phyloP scores from a whole-genome alignment of 2,329 filamentous ascomycete species.

The Pyricularia sp. region DNA sequence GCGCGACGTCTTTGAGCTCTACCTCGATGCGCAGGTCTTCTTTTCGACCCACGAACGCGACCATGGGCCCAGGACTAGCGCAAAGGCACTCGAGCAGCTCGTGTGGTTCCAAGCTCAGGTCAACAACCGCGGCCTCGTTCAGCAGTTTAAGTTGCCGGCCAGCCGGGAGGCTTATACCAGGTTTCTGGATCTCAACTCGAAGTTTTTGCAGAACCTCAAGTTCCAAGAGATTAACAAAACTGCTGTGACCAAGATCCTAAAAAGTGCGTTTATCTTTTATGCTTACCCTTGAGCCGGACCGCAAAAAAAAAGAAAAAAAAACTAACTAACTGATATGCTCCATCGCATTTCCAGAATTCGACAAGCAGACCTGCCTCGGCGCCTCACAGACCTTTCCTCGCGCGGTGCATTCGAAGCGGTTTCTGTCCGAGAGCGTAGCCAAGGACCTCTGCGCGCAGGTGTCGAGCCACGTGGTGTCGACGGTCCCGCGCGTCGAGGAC shows the following conservation, averaged over 20 bases:
- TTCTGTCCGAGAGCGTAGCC: slow-evolving; percentile 59
- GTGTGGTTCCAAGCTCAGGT: slow-evolving; percentile 65
- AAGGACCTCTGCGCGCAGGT: slow-evolving; percentile 69
- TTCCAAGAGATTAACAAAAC: slow-evolving; percentile 78
- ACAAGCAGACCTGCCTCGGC: slow-evolving; percentile 71
- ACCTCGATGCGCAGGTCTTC: slow-evolving; percentile 71
- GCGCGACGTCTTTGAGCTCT: slow-evolving; percentile 75
- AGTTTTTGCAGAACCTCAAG: slow-evolving; percentile 68
- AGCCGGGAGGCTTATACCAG: slow-evolving; percentile 55
- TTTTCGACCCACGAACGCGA: slow-evolving; percentile 69
- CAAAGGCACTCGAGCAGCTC: slow-evolving; percentile 57
- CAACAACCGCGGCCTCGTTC: slow-evolving; percentile 45
- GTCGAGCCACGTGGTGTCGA: slow-evolving; percentile 58
- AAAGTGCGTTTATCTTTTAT: slow-evolving; percentile 45
- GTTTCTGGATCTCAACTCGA: slow-evolving; percentile 65
- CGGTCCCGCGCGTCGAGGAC: slow-evolving; percentile 76
- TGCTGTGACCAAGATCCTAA: slow-evolving; percentile 75
- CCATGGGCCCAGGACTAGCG: slow-evolving; percentile 56
- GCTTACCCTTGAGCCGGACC: too few relatives aligned
- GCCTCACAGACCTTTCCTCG: slow-evolving; percentile 54
- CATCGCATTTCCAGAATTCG: slow-evolving; percentile 53
- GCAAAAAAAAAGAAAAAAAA: too few relatives aligned
- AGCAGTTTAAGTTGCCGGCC: slow-evolving; percentile 55
- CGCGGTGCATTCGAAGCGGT: slow-evolving; percentile 46
- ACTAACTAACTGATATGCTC: not conserved